phyloP scores from a whole-genome alignment of 306 rosid genomes.

The Heteromeles arbutifolia region DNA sequence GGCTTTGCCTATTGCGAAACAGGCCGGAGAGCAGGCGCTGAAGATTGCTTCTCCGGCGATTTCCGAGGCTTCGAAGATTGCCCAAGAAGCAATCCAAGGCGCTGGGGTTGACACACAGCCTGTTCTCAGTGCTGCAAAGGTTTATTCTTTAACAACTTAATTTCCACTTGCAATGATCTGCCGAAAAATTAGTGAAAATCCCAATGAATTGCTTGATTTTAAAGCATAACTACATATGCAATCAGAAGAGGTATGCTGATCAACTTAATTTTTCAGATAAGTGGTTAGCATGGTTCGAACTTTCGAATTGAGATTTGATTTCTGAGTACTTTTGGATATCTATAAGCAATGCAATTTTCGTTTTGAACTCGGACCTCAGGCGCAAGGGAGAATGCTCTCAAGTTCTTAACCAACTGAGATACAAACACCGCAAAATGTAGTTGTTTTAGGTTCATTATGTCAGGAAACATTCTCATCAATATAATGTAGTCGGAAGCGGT shows the following conservation, averaged over 20 bases:
- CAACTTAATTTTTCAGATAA: neutral
- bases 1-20: slow-evolving; percentile 62
- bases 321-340: neutral
- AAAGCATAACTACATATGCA: neutral
- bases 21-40: slow-evolving; percentile 74
- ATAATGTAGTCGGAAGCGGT: neutral
- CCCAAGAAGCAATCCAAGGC: slow-evolving; percentile 68
- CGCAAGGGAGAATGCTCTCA: neutral
- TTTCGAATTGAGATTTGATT: neutral
- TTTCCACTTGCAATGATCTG: neutral
- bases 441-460: neutral
- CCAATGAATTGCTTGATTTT: neutral
- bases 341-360: neutral
- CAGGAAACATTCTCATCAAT: neutral
- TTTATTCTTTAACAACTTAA: slow-evolving; percentile 2
- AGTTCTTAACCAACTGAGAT: neutral
- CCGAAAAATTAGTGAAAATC: neutral
- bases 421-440: neutral
- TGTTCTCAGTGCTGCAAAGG: slow-evolving; percentile 73
- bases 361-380: neutral
- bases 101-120: slow-evolving; percentile 69
- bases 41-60: slow-evolving; percentile 70
- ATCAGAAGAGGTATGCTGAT: neutral
- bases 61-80: slow-evolving; percentile 73
- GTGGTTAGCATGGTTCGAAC: neutral